Conservation (phyloP, 306 rosid species). For the Prunus salicina region DNA sequence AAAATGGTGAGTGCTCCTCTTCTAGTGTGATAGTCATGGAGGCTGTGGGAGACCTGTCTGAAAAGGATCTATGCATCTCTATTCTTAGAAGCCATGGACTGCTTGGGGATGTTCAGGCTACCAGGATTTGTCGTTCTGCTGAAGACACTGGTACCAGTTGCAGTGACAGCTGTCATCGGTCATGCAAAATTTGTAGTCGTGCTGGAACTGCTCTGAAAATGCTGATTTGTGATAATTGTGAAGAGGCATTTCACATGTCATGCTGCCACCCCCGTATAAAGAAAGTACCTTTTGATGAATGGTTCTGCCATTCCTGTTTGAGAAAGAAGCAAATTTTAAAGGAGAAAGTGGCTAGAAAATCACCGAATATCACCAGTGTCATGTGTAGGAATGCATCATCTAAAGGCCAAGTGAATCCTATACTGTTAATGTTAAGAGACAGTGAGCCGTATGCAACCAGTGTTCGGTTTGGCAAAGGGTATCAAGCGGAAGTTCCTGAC, state of each 20-base stretch:
- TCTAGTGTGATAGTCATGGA: constrained; percentile 59
- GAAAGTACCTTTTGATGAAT: constrained; percentile 65
- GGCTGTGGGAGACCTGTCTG: constrained; percentile 44
- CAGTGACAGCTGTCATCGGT: constrained; percentile 36
- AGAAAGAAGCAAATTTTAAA: constrained; percentile 52
- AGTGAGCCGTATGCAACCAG: constrained; percentile 44
- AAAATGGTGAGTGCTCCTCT: constrained; percentile 80
- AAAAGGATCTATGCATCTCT: constrained; percentile 70
- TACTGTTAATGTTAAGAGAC: constrained; percentile 59
- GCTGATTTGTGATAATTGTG: constrained; percentile 91
- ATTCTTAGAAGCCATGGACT: constrained; percentile 70
- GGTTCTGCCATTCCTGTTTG: constrained; percentile 87
- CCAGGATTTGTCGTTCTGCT: constrained; percentile 25
- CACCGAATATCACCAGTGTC: constrained; percentile 40
- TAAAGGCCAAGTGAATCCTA: constrained; percentile 51
- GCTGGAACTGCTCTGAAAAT: constrained; percentile 48
- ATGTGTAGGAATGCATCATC: constrained; percentile 39
- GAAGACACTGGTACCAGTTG: constrained; percentile 35
- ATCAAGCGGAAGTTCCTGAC: constrained; percentile 81
- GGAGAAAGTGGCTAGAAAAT: constrained; percentile 36
- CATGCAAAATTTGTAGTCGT: constrained; percentile 71
- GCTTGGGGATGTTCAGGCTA: constrained; percentile 33
- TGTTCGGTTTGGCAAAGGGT: constrained; percentile 90
- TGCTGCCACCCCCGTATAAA: constrained; percentile 64
- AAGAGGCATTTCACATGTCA: constrained; percentile 73